Conservation (phyloP, 768 basidiomycete genomes). For the Suillus hirtellus region DNA sequence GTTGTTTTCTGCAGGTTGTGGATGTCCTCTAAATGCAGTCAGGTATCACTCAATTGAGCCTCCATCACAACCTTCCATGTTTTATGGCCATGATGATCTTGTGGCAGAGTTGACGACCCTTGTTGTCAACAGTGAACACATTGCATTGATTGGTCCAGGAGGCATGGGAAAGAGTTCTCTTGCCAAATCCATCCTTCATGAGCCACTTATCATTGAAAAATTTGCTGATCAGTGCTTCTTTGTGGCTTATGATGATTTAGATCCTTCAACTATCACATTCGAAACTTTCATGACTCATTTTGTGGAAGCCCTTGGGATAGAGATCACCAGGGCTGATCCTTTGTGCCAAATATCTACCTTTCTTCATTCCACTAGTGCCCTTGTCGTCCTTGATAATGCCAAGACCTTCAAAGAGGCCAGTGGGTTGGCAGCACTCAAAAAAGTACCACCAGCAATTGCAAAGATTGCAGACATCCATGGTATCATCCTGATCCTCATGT, state of each 20-base stretch:
- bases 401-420: background rate
- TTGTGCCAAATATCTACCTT: background rate
- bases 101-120: background rate
- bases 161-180: slow-evolving; percentile 7
- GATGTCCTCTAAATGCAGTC: background rate
- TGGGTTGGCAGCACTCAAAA: background rate
- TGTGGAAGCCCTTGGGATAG: background rate
- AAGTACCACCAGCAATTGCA: background rate
- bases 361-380: background rate
- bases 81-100: background rate
- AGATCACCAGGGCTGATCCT: background rate
- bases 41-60: background rate
- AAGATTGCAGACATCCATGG: background rate
- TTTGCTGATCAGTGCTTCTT: slow-evolving; percentile 5
- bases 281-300: slow-evolving; percentile 1
- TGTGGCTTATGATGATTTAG: background rate
- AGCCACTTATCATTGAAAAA: background rate
- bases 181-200: slow-evolving; percentile 4
- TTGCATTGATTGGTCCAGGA: background rate
- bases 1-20: background rate
- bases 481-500: slow-evolving; percentile 1
- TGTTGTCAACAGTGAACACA: background rate
- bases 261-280: background rate
- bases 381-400: slow-evolving; percentile 8
- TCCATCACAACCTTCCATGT: background rate